phyloP scores from a whole-genome alignment of 306 rosid species.

The Cucumis melo region DNA sequence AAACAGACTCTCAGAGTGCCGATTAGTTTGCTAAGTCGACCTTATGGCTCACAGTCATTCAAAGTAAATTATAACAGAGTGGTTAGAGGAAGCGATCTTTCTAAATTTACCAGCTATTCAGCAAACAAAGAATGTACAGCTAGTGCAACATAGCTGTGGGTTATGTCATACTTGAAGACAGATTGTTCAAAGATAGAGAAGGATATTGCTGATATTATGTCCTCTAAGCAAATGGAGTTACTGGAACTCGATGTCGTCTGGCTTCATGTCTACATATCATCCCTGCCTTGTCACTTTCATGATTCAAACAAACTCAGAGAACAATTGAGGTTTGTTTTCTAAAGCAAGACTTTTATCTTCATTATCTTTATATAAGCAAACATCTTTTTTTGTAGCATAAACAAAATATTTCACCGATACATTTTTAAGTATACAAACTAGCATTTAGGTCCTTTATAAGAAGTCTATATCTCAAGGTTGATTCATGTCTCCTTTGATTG shows the following conservation, averaged over 20 bases:
- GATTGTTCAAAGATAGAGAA: slow-evolving; percentile 20
- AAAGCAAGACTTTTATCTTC: background rate
- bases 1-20: slow-evolving; percentile 94
- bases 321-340: slow-evolving; percentile 7
- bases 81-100: slow-evolving; percentile 66
- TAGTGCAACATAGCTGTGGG: slow-evolving; percentile 40
- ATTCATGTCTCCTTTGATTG: background rate
- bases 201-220: slow-evolving; percentile 9
- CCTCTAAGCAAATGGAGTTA: background rate
- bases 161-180: slow-evolving; percentile 12
- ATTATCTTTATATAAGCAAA: background rate
- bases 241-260: slow-evolving; percentile 1
- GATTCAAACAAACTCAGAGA: slow-evolving; percentile 4
- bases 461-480: background rate
- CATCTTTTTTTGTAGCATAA: background rate
- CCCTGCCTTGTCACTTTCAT: slow-evolving; percentile 6
- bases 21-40: slow-evolving; percentile 78
- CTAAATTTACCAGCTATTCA: slow-evolving; percentile 45
- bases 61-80: slow-evolving; percentile 72
- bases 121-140: slow-evolving; percentile 62
- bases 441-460: background rate
- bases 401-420: background rate
- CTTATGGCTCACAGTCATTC: slow-evolving; percentile 89
- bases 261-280: slow-evolving; percentile 1
- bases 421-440: background rate